Base-by-base conservation (phyloP, 2,329 filamentous ascomycete species). In the Sordariomycetes sp. region DNA sequence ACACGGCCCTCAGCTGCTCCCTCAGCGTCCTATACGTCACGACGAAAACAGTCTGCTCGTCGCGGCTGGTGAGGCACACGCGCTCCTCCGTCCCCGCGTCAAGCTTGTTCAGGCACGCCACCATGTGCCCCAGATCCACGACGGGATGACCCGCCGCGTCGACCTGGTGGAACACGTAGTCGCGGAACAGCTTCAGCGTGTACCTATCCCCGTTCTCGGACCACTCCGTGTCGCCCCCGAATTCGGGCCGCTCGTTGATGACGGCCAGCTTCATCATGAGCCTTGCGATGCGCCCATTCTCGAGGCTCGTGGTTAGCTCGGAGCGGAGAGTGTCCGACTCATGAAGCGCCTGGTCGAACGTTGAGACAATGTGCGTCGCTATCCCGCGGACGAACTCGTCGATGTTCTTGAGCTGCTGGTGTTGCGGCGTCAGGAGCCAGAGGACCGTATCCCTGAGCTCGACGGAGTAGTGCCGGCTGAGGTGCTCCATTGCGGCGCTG, bases 121-220 rank as follows among this genome's bases (percentile, higher is more conserved):
- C 70, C 61, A 97, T 89, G 72, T 97, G 91, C 2, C 87, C 92
- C 59, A 96, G 75, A 66, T 96, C 89, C 5, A 95, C 77, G 1
- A 91, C 86, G 0, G 94, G 87, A 56, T 88, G 86, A 15, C 90
- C 90, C 58, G 89, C 84, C 34, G 82, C 80, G 67, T 97, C 90
- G 13, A 96, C 90, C 66, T 95, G 91, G 69, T 99, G 94, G 72
- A 97, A 99, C 48, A 96, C 89, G 65, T 95, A 97, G 71, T 99
- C 94, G 54, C 94, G 83, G 76, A 97, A 97, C 10, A 99, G 79
- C 72, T 96, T 96, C 62, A 99, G 77, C 67, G 89, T 87, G 68
- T 96, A 97, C 32, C 91, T 83, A 65, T 96, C 90, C 28, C 92
- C 92, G 53, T 88, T 94, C 69, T 97, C 92, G 4, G 90, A 89